Percentiles rank a stretch among this genome's conserved stretches.
Evolutionary conservation across 1,284 basidiomycete species (phyloP).

Genomic region (Boletus subluridellus): DNA sequence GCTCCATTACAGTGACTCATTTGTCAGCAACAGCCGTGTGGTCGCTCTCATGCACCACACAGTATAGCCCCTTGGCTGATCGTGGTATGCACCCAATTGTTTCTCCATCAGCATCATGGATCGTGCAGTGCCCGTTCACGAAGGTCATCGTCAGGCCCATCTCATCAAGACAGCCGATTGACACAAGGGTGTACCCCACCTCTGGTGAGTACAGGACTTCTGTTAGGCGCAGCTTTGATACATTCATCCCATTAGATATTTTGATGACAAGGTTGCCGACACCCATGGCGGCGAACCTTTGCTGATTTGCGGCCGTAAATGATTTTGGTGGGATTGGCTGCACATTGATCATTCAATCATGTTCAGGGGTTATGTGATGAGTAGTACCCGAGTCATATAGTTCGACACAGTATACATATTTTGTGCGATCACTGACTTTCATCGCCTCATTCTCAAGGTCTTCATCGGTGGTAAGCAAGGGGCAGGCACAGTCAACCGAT

Average conservation of each 20-base stretch:
- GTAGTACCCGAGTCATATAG: constrained; percentile 41
- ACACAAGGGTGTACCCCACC: not conserved
- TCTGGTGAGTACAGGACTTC: constrained; percentile 30
- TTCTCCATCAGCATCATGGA: not conserved
- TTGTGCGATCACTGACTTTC: no score
- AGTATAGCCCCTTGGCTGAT: not conserved
- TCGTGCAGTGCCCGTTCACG: not conserved
- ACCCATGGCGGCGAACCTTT: constrained; percentile 34
- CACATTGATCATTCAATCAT: constrained; percentile 9
- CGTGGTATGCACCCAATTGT: not conserved
- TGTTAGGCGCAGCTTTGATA: no score
- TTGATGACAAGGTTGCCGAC: constrained; percentile 36
- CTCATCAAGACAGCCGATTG: not conserved
- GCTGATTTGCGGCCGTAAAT: constrained; percentile 38
- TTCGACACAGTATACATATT: constrained; percentile 13
- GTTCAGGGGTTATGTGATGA: constrained; percentile 37
- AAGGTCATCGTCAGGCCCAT: not conserved
- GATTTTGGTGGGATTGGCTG: constrained; percentile 24
- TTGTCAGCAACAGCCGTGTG: not conserved
- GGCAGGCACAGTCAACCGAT: no score
- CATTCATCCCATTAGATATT: constrained; percentile 34
- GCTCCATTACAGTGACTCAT: not conserved
- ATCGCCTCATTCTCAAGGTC: no score
- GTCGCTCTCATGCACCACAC: not conserved
- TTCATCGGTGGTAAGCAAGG: no score